Evolutionary conservation across 2,329 filamentous ascomycete genomes (phyloP).

Genomic region (Cercospora citrullina): DNA sequence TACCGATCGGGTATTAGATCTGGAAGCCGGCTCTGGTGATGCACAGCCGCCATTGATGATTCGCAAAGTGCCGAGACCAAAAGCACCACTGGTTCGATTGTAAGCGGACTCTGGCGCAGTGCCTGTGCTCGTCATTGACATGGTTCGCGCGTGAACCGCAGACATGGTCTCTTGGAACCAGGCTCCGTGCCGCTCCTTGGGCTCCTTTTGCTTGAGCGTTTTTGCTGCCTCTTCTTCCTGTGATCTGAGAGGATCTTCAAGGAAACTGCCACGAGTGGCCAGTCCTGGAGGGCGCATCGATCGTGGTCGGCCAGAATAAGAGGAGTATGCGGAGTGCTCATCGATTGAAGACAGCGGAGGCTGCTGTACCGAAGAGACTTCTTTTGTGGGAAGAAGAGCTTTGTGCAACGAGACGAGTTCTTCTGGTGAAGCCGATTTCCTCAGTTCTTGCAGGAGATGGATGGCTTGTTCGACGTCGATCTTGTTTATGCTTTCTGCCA

Average conservation of each 20-base stretch:
- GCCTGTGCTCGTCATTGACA: conserved; percentile 31
- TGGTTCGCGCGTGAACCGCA: conserved; percentile 7
- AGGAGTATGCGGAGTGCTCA: conserved; percentile 23
- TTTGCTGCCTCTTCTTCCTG: conserved; percentile 15
- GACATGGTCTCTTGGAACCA: conserved; percentile 20
- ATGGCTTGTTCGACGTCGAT: conserved; percentile 50
- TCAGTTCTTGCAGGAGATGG: conserved; percentile 49
- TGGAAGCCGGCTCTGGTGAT: conserved; percentile 47
- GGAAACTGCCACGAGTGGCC: conserved; percentile 29
- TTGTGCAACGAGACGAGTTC: conserved; percentile 48
- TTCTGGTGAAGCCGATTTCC: conserved; percentile 50
- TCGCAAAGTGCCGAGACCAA: conserved; percentile 47
- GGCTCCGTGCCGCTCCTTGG: conserved; percentile 17
- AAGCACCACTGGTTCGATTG: conserved; percentile 37
- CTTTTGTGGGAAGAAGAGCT: conserved; percentile 39
- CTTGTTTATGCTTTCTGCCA: conserved; percentile 27
- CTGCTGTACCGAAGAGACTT: conserved; percentile 25
- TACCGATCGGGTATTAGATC: conserved; percentile 5
- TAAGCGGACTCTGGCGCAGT: conserved; percentile 45
- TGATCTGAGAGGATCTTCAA: conserved; percentile 24
- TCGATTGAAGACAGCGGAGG: conserved; percentile 25
- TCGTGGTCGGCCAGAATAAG: conserved; percentile 27
- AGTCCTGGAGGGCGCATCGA: conserved; percentile 45
- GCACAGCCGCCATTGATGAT: conserved; percentile 49
- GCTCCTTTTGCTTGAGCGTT: conserved; percentile 1